Base-by-base conservation (phyloP, 371 early-diverging fungal species). In the Circinella minor region DNA sequence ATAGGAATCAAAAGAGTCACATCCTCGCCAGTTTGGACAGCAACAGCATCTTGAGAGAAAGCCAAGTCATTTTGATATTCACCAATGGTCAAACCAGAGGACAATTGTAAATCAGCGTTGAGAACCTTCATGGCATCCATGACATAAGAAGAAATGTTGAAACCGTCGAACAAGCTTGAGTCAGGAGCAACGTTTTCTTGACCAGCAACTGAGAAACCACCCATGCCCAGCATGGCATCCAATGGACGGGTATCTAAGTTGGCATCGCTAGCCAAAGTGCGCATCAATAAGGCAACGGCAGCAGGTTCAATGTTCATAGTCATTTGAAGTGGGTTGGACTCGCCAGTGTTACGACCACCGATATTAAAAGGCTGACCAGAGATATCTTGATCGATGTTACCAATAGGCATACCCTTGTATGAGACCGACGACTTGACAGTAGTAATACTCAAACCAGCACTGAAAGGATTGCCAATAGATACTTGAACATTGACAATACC, bases 381-480 rank as follows among this genome's bases (percentile, higher is more conserved):
- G 51, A 81, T 77, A 61, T 83, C 81, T 36, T 83, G 77, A 54
- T 79, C 67, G 43, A 88, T 86, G 63, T 81, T 81, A 38, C 88
- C 88, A 10, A 88, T 76, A 18, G 83, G 71, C 71, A 81, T 76
- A 10, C 82, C 86, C 20, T 74, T 67, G 68, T 79, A 84, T 14
- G 83, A 84, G 38, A 81, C 83, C 36, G 73, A 66, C 37, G 85
- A 75, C 37, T 75, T 68, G 49, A 88, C 83, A 36, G 78, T 79
- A 39, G 84, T 68, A 54, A 88, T 86, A 27, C 68, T 69, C 65
- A 88, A 74, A 36, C 79, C 71, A 68, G 85, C 83, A 15, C 78
- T 77, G 75, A 88, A 88, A 17, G 88, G 88, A 62, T 88, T 85
- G 67, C 83, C 81, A 62, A 86, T 77, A 0, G 76, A 79, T 57